phyloP scores from a whole-genome alignment of 2,329 filamentous ascomycete species.

The Fusarium musae region DNA sequence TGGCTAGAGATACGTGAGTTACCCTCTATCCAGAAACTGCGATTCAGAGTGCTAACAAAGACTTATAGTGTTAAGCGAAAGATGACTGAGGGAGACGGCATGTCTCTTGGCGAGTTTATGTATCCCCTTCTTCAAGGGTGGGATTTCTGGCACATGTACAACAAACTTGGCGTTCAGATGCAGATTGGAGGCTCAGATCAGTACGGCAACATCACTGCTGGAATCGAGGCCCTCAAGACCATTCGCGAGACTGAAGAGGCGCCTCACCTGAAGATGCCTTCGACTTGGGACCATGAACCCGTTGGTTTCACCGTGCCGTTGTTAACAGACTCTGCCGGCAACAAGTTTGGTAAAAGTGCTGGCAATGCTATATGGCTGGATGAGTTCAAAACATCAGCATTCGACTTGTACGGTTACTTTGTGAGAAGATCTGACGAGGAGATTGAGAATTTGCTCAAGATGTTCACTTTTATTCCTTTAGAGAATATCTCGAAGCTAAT shows the following conservation, averaged over 20 bases:
- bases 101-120: conserved; percentile 92
- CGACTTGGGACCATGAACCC: conserved; percentile 64
- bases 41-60: conserved; percentile 33
- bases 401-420: conserved; percentile 93
- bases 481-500: conserved; percentile 75
- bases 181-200: conserved; percentile 97
- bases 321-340: conserved; percentile 83
- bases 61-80: conserved; percentile 75
- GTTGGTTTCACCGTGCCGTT: conserved; percentile 92
- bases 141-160: conserved; percentile 94
- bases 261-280: conserved; percentile 52
- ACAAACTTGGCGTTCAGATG: conserved; percentile 74
- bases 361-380: conserved; percentile 97
- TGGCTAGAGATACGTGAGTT: conserved; percentile 86
- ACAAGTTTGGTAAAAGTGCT: conserved; percentile 94
- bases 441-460: conserved; percentile 82
- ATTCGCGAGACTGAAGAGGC: conserved; percentile 70
- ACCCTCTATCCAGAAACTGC: neutral
- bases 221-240: conserved; percentile 84
- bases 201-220: conserved; percentile 94
- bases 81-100: conserved; percentile 86
- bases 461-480: conserved; percentile 89
- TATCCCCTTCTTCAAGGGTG: conserved; percentile 95
- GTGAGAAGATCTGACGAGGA: conserved; percentile 83
- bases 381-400: conserved; percentile 79